These are phyloP conservation scores for Penicillium sp. DNA, from an alignment of 2,329 filamentous ascomycete genomes.

Conservation along the genomic window DNA sequence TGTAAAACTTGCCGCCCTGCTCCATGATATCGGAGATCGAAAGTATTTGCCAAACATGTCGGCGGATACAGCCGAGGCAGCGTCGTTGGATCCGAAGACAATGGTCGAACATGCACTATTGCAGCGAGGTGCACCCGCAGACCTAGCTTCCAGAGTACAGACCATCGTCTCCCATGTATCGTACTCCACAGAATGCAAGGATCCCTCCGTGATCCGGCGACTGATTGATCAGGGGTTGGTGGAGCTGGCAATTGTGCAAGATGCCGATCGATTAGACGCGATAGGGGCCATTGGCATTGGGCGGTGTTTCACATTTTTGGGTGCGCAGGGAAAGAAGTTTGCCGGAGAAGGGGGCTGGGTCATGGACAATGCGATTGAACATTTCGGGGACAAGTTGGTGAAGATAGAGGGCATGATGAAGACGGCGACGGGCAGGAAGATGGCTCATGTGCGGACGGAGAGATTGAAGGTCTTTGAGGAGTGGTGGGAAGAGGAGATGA, in stretches of 20 bases:
- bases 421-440: slow-evolving; percentile 52
- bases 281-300: slow-evolving; percentile 85
- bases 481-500: slow-evolving; percentile 58
- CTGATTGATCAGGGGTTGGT: slow-evolving; percentile 65
- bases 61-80: slow-evolving; percentile 20
- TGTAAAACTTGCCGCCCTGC: slow-evolving; percentile 69
- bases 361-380: slow-evolving; percentile 67
- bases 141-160: slow-evolving; percentile 68
- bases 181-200: slow-evolving; percentile 69
- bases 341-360: slow-evolving; percentile 36
- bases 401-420: slow-evolving; percentile 63
- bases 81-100: slow-evolving; percentile 23
- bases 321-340: slow-evolving; percentile 48
- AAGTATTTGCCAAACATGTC: slow-evolving; percentile 64
- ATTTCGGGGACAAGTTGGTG: slow-evolving; percentile 76
- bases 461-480: slow-evolving; percentile 51
- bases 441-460: slow-evolving; percentile 53
- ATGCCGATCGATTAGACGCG: slow-evolving; percentile 89
- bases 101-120: slow-evolving; percentile 31
- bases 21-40: slow-evolving; percentile 87
- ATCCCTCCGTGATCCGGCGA: slow-evolving; percentile 60
- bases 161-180: slow-evolving; percentile 74
- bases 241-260: slow-evolving; percentile 83
- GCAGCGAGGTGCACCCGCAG: slow-evolving; percentile 52
- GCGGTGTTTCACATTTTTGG: slow-evolving; percentile 74